Evolutionary conservation across 1,284 basidiomycete genomes (phyloP).

Genomic region (Puccinia hordei): DNA sequence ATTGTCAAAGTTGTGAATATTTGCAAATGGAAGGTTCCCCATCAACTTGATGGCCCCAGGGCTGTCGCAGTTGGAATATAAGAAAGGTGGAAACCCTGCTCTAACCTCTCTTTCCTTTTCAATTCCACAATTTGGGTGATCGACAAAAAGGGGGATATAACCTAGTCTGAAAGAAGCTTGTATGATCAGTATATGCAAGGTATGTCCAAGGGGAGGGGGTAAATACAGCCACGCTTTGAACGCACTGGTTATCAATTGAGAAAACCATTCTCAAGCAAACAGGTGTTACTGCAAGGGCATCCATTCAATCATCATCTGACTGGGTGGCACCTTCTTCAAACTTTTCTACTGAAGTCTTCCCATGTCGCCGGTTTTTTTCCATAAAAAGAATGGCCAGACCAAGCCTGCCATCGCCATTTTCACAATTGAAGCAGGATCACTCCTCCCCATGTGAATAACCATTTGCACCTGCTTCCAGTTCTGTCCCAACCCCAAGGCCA

Average conservation of each 20-base stretch:
- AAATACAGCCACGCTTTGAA: too few species aligned
- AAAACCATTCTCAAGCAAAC: constrained; percentile 7
- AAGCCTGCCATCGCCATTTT: background rate
- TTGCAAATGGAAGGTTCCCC: background rate
- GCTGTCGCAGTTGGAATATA: background rate
- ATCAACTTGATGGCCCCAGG: background rate
- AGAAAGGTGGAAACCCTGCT: background rate
- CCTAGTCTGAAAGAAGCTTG: background rate
- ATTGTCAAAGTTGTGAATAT: background rate
- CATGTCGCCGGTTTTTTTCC: background rate
- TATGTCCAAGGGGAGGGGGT: too few species aligned
- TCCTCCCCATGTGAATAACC: constrained; percentile 17
- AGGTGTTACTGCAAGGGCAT: constrained; percentile 10
- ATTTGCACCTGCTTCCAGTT: constrained; percentile 20
- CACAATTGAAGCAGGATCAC: constrained; percentile 6
- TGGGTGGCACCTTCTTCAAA: background rate
- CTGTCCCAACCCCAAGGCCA: constrained; percentile 31
- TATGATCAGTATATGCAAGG: background rate
- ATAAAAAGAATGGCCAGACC: constrained; percentile 19
- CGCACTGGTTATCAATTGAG: constrained; percentile 5
- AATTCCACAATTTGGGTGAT: background rate
- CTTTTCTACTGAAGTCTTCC: background rate
- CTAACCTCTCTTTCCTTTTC: background rate
- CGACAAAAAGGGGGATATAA: background rate
- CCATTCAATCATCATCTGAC: constrained; percentile 9